A percentile compares a stretch with the other conserved stretches of the same genome.
Evolutionary conservation across 805 yeast species (phyloP).

Genomic region (Spathaspora girioi): DNA sequence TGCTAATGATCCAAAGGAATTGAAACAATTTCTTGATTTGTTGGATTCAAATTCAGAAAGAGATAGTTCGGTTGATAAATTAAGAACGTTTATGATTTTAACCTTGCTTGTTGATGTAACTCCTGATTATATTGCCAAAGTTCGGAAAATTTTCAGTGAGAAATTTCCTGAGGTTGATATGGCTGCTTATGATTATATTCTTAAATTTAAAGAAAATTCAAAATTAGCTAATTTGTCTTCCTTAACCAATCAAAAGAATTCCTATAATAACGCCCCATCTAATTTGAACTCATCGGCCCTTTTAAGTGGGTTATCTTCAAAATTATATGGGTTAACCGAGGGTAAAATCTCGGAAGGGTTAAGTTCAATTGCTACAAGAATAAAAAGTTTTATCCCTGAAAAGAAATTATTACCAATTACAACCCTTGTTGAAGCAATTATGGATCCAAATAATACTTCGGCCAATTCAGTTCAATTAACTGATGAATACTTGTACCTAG

Average conservation of each 20-base stretch:
- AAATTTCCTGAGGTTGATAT: slow-evolving; percentile 52
- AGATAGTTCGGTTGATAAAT: slow-evolving; percentile 71
- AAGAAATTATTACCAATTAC: slow-evolving; percentile 87
- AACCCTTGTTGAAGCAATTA: slow-evolving; percentile 82
- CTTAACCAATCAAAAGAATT: slow-evolving; percentile 8
- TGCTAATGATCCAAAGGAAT: slow-evolving; percentile 56
- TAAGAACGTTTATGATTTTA: slow-evolving; percentile 84
- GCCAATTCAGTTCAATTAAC: slow-evolving; percentile 66
- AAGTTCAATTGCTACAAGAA: slow-evolving; percentile 82
- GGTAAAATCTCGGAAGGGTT: slow-evolving; percentile 86
- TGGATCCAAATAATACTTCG: slow-evolving; percentile 73
- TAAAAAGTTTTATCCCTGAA: slow-evolving; percentile 83
- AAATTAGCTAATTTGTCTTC: slow-evolving; percentile 18
- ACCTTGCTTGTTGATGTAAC: slow-evolving; percentile 49
- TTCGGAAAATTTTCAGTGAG: slow-evolving; percentile 56
- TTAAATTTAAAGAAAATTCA: slow-evolving; percentile 67
- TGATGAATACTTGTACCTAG: slow-evolving; percentile 87
- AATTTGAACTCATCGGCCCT: slow-evolving; percentile 50
- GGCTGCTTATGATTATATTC: slow-evolving; percentile 66
- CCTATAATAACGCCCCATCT: slow-evolving; percentile 21
- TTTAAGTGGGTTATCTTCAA: slow-evolving; percentile 71
- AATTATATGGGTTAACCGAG: slow-evolving; percentile 76
- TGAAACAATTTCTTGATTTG: slow-evolving; percentile 57
- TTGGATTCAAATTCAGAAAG: slow-evolving; percentile 49
- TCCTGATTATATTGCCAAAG: slow-evolving; percentile 39